These are phyloP conservation scores for Aegle marmelos DNA, from an alignment of 345 rosid genomes.

Conservation along the genomic window DNA sequence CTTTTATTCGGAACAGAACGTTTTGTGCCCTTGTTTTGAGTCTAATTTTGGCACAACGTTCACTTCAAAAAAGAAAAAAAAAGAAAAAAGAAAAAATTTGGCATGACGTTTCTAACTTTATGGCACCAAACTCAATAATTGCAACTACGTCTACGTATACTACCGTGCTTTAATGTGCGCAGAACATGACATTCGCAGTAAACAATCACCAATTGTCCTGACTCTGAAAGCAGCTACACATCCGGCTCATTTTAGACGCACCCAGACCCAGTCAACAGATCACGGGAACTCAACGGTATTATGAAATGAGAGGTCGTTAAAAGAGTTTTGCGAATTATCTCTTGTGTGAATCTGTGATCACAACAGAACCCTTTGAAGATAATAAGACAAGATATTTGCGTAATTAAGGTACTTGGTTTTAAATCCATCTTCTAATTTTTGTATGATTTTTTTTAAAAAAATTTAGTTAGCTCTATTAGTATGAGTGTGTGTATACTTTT, in stretches of 20 bases:
- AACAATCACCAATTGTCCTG: background rate
- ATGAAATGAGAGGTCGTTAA: constrained; percentile 25
- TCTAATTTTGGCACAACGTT: background rate
- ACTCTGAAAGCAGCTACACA: constrained; percentile 5
- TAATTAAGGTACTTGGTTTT: constrained; percentile 3
- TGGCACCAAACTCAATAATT: constrained; percentile 14
- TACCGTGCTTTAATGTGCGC: constrained; percentile 12
- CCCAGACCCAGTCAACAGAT: background rate
- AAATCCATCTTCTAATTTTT: background rate
- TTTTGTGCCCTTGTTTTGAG: too few relatives aligned
- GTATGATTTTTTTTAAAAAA: background rate
- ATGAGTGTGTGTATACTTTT: background rate
- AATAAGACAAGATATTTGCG: too few relatives aligned
- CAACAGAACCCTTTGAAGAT: constrained; percentile 4
- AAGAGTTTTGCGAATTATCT: background rate
- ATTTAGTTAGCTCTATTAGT: background rate
- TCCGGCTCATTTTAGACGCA: constrained; percentile 11
- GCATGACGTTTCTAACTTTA: background rate
- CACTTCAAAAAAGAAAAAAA: too few relatives aligned
- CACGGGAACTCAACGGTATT: constrained; percentile 22
- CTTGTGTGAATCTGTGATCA: background rate
- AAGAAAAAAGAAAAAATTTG: background rate
- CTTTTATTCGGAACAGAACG: too few relatives aligned
- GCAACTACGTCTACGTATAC: background rate
- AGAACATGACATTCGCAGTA: background rate